phyloP scores from a whole-genome alignment of 805 yeast genomes.

The Scheffersomyces ergatensis region DNA sequence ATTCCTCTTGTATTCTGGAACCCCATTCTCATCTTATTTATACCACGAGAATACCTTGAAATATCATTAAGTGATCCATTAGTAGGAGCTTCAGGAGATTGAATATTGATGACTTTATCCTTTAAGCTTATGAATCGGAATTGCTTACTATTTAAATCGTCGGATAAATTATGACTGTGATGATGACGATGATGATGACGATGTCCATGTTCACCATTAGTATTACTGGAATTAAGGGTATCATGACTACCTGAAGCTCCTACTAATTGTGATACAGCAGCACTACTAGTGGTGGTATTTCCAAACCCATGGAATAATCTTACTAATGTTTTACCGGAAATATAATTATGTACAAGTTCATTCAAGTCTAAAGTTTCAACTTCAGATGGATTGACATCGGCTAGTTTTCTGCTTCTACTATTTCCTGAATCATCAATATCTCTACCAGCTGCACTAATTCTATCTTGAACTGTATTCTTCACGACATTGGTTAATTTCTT shows the following conservation, averaged over 20 bases:
- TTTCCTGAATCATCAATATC: constrained; percentile 21
- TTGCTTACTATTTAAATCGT: constrained; percentile 1
- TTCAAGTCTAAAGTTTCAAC: constrained; percentile 43
- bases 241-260: background rate
- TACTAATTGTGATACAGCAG: background rate
- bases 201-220: constrained; percentile 4
- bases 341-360: constrained; percentile 23
- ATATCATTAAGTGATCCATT: constrained; percentile 9
- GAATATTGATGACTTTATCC: constrained; percentile 18
- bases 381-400: constrained; percentile 35
- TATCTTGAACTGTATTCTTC: constrained; percentile 71
- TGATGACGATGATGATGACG: constrained; percentile 6
- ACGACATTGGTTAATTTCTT: constrained; percentile 62
- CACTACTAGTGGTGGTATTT: background rate
- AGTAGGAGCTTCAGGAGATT: constrained; percentile 2
- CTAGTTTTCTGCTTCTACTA: constrained; percentile 30
- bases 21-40: constrained; percentile 34
- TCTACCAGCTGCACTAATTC: constrained; percentile 21
- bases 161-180: constrained; percentile 3
- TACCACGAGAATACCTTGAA: constrained; percentile 30
- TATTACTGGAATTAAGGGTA: background rate
- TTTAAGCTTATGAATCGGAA: constrained; percentile 33
- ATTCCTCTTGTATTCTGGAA: constrained; percentile 19
- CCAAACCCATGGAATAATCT: constrained; percentile 20
- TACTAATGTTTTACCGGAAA: constrained; percentile 31